Percentiles rank a stretch among this genome's conserved stretches.
These are phyloP conservation scores for Paecilomyces sp. DNA, from an alignment of 2,329 filamentous ascomycete genomes.

Conservation along the genomic window DNA sequence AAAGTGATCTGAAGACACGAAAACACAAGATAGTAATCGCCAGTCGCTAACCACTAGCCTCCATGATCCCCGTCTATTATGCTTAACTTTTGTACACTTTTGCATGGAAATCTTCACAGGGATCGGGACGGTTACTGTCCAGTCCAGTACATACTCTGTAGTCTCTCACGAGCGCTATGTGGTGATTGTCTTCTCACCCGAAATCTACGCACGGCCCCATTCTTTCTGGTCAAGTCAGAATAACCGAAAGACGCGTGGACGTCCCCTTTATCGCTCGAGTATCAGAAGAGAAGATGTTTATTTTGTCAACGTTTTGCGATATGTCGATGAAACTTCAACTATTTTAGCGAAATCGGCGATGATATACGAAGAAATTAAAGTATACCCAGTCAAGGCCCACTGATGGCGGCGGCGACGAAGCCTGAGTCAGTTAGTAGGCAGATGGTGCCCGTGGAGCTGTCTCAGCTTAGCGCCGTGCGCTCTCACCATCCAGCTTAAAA, in stretches of 20 bases:
- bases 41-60: neutral
- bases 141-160: too few relatives aligned
- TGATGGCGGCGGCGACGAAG: neutral
- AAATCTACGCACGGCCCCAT: neutral
- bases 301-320: neutral
- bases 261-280: neutral
- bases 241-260: neutral
- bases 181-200: neutral
- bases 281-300: neutral
- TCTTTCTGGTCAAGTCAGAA: neutral
- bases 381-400: neutral
- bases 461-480: neutral
- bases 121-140: too few relatives aligned
- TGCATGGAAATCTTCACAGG: neutral
- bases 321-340: neutral
- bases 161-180: too few relatives aligned
- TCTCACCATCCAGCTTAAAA: neutral
- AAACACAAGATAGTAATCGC: neutral
- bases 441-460: neutral
- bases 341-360: neutral
- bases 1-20: neutral
- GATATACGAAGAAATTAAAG: neutral
- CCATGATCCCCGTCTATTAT: neutral
- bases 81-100: neutral
- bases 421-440: too few relatives aligned